Percentiles rank a stretch among this genome's conserved stretches.
These are phyloP conservation scores for Trichoderma pleuroti DNA, from an alignment of 2,329 filamentous ascomycete species.

Conservation along the genomic window DNA sequence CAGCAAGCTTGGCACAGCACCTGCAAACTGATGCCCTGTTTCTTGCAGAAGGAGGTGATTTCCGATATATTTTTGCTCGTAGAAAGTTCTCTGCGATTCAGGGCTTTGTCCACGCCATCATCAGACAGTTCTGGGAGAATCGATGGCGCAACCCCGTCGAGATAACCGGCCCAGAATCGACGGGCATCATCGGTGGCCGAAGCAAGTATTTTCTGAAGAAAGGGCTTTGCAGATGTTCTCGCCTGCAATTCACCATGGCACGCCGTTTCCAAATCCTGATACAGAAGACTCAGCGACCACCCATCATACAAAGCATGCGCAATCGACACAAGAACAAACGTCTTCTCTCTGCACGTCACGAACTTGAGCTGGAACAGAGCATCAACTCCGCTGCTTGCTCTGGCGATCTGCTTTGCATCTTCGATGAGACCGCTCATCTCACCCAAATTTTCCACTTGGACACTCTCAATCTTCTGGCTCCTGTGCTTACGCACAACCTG, in stretches of 20 bases:
- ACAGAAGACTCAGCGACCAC: conserved; percentile 73
- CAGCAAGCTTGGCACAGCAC: conserved; percentile 73
- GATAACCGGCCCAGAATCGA: conserved; percentile 68
- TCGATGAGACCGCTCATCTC: conserved; percentile 38
- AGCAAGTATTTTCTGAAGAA: conserved; percentile 40
- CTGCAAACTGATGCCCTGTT: conserved; percentile 67
- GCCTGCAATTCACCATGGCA: conserved; percentile 48
- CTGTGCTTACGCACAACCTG: conserved; percentile 42
- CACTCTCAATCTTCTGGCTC: conserved; percentile 23
- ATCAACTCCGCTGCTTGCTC: conserved; percentile 32
- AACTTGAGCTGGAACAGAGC: conserved; percentile 50
- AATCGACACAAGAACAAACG: conserved; percentile 63
- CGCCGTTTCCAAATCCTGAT: conserved; percentile 63
- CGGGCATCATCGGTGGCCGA: conserved; percentile 24
- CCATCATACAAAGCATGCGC: conserved; percentile 89
- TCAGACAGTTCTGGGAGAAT: conserved; percentile 25
- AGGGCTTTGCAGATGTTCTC: conserved; percentile 48
- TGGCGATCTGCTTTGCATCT: conserved; percentile 37
- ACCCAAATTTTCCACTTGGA: conserved; percentile 24
- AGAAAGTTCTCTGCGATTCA: conserved; percentile 21
- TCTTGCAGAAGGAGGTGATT: conserved; percentile 58
- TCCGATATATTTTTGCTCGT: conserved; percentile 10
- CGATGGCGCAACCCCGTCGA: conserved; percentile 50
- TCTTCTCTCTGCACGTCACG: conserved; percentile 31
- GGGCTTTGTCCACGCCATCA: neutral